Evolutionary conservation across 345 rosid species (phyloP).

Genomic region (Camelina hispida): DNA sequence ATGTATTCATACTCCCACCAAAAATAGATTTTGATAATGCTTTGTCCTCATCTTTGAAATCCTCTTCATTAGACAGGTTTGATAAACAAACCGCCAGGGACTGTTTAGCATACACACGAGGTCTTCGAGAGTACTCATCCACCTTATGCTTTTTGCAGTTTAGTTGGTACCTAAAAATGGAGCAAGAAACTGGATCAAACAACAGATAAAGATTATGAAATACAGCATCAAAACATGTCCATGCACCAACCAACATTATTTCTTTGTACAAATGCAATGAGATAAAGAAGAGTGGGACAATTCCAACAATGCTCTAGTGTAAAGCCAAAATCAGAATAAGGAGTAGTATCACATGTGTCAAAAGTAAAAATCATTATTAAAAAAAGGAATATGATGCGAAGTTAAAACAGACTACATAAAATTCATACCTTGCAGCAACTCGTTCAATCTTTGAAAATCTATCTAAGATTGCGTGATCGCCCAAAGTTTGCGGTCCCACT

Average conservation of each 20-base stretch:
- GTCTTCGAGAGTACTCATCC: conserved; percentile 59
- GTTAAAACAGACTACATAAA: conserved; percentile 18
- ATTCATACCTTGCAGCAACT: conserved; percentile 68
- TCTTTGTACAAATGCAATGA: conserved; percentile 20
- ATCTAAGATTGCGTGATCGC: conserved; percentile 73
- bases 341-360: conserved; percentile 25
- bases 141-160: conserved; percentile 68
- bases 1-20: conserved; percentile 77
- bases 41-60: conserved; percentile 62
- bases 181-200: conserved; percentile 30
- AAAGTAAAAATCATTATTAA: conserved; percentile 17
- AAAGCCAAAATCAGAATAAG: conserved; percentile 29
- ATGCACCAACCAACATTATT: conserved; percentile 22
- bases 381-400: conserved; percentile 5
- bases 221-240: conserved; percentile 7
- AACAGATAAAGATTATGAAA: conserved; percentile 20
- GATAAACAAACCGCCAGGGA: conserved; percentile 47
- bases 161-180: conserved; percentile 70
- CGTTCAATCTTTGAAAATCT: conserved; percentile 83
- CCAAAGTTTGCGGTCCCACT: conserved; percentile 69
- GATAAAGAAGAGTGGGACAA: not conserved
- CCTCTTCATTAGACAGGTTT: conserved; percentile 58
- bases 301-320: conserved; percentile 13
- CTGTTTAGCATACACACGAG: conserved; percentile 50
- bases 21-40: conserved; percentile 75